These are phyloP conservation scores for Pseudevernia furfuracea DNA, from an alignment of 495 filamentous ascomycete species.

Conservation along the genomic window DNA sequence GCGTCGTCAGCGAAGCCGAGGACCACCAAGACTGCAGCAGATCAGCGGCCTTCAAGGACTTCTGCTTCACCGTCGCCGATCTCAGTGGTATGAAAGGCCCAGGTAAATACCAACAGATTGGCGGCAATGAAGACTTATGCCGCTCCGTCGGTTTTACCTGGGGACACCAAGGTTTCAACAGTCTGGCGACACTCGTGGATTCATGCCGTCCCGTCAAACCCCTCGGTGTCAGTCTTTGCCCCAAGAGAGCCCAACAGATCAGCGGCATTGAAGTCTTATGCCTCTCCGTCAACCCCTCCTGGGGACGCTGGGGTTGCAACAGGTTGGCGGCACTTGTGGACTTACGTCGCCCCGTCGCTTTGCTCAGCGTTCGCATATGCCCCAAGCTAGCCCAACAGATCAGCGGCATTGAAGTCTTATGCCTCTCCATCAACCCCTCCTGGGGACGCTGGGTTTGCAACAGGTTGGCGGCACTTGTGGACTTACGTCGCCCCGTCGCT, in stretches of 20 bases:
- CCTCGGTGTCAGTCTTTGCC: background rate
- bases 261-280: background rate
- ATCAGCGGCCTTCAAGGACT: background rate
- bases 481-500: background rate
- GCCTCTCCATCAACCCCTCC: background rate
- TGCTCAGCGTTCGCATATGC: background rate
- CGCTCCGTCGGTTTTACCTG: background rate
- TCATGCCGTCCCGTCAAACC: background rate
- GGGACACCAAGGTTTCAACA: background rate
- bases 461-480: background rate
- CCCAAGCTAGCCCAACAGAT: background rate
- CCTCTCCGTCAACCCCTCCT: background rate
- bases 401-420: too few relatives aligned
- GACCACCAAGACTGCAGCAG: slow-evolving; percentile 1
- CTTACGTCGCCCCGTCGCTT: background rate
- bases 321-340: background rate
- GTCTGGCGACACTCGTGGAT: background rate
- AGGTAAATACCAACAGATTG: background rate
- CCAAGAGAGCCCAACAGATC: background rate
- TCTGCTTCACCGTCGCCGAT: background rate
- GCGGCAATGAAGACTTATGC: background rate
- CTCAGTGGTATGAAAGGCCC: background rate
- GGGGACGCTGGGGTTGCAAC: background rate
- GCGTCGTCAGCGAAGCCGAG: background rate
- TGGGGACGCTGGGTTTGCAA: background rate